These are phyloP conservation scores for Gloeopeniophorella convolvens DNA, from an alignment of 768 basidiomycete genomes.

Conservation along the genomic window DNA sequence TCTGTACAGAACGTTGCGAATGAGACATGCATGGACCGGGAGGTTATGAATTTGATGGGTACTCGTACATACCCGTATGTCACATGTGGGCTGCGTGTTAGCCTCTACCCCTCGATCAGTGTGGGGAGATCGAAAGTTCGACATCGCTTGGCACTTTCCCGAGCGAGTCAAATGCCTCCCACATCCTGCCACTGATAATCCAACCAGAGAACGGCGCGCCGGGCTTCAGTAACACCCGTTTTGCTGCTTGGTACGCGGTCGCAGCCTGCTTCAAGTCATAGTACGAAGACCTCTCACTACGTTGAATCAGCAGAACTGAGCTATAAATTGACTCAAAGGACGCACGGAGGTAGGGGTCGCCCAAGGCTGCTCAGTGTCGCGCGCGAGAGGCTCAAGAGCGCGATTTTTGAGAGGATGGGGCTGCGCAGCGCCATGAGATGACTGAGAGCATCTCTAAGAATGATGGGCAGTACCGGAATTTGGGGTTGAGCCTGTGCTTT, in stretches of 20 bases:
- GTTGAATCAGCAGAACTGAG: neutral
- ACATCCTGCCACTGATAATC: conserved; percentile 46
- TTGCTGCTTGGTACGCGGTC: conserved; percentile 45
- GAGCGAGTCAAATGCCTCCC: conserved; percentile 43
- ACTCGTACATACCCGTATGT: neutral
- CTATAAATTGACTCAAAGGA: neutral
- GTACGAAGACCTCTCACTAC: conserved; percentile 35
- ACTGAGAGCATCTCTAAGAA: neutral
- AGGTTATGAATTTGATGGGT: neutral
- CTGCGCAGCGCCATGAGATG: conserved; percentile 27
- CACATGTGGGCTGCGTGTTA: neutral
- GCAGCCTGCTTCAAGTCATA: conserved; percentile 37
- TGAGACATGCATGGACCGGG: neutral
- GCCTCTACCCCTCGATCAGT: neutral
- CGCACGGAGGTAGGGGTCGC: conserved; percentile 13
- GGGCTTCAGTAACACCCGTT: conserved; percentile 38
- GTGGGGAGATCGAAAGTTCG: neutral
- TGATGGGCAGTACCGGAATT: conserved; percentile 44
- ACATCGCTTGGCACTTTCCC: neutral
- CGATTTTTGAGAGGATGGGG: conserved; percentile 45
- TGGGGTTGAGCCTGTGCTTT: conserved; percentile 56
- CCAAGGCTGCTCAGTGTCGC: conserved; percentile 22
- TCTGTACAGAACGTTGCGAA: conserved; percentile 4
- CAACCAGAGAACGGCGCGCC: conserved; percentile 54
- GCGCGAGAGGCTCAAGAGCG: conserved; percentile 45